phyloP scores from a whole-genome alignment of 352 stramenopile species.

The Globisporangium middletonii region DNA sequence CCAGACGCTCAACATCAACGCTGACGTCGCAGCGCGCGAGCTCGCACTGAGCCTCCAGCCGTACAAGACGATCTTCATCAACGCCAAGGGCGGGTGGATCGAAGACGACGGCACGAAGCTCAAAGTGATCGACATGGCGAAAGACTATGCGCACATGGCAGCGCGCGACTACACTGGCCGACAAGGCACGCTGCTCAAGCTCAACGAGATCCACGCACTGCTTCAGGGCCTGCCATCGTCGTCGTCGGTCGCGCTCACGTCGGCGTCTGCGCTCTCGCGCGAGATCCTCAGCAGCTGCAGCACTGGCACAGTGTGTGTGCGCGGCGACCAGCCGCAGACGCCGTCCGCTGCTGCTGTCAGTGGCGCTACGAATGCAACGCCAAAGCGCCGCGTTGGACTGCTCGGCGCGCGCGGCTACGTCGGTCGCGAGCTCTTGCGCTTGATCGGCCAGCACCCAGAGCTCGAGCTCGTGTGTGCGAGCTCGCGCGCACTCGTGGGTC shows the following conservation, averaged over 20 bases:
- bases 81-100: constrained; percentile 85
- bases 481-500: constrained; percentile 66
- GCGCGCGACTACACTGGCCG: constrained; percentile 81
- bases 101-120: constrained; percentile 83
- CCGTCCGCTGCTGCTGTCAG: constrained; percentile 12
- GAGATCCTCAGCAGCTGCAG: constrained; percentile 86
- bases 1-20: constrained; percentile 88
- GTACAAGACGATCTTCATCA: constrained; percentile 88
- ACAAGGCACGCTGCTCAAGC: constrained; percentile 88
- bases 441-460: constrained; percentile 71
- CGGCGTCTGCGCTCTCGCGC: constrained; percentile 63
- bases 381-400: constrained; percentile 78
- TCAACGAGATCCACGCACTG: constrained; percentile 88
- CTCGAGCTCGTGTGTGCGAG: constrained; percentile 82
- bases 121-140: constrained; percentile 74
- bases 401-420: constrained; percentile 85
- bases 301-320: constrained; percentile 78
- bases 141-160: constrained; percentile 75
- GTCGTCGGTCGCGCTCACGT: constrained; percentile 85
- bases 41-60: constrained; percentile 78
- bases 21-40: constrained; percentile 77
- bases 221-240: constrained; percentile 66
- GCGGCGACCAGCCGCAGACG: constrained; percentile 29
- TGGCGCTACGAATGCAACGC: constrained; percentile 14
- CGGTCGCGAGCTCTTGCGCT: constrained; percentile 79